Evolutionary conservation across 1,284 basidiomycete genomes (phyloP).

Genomic region (Melampsora abietis-canadensis): DNA sequence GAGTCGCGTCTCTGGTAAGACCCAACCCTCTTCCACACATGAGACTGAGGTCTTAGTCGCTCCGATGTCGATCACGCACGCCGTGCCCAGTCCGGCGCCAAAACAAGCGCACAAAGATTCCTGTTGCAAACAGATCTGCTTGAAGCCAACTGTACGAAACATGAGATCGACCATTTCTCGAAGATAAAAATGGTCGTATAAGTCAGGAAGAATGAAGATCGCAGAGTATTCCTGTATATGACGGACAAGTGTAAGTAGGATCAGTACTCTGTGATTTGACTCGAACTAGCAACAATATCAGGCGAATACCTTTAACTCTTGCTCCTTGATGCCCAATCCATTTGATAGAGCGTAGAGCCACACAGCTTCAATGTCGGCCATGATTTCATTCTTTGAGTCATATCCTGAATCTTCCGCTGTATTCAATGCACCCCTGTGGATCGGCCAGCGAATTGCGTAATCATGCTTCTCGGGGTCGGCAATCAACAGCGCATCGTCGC

Average conservation of each 20-base stretch:
- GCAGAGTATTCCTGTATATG: conserved; percentile 72
- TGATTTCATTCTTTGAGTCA: conserved; percentile 63
- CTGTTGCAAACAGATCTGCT: conserved; percentile 85
- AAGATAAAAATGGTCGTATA: conserved; percentile 79
- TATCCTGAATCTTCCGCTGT: conserved; percentile 63
- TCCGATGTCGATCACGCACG: conserved; percentile 93
- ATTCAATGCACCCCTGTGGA: conserved; percentile 73
- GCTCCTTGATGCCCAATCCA: conserved; percentile 62
- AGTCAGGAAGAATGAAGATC: conserved; percentile 86
- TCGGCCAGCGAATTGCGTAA: conserved; percentile 73
- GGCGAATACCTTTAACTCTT: conserved; percentile 63
- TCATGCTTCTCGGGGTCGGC: conserved; percentile 65
- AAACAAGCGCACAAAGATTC: conserved; percentile 91
- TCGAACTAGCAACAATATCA: not conserved
- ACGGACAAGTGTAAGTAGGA: not conserved
- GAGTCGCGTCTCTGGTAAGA: conserved; percentile 82
- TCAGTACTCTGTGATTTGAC: not conserved
- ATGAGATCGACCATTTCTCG: conserved; percentile 74
- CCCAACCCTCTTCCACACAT: conserved; percentile 91
- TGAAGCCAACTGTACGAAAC: conserved; percentile 80
- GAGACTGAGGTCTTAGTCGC: conserved; percentile 78
- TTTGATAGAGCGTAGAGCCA: conserved; percentile 64
- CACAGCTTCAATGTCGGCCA: conserved; percentile 74
- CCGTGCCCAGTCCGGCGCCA: conserved; percentile 87
- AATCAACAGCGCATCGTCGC: conserved; percentile 72